phyloP scores from a whole-genome alignment of 768 basidiomycete species.

The Tricholoma hemisulphureum region DNA sequence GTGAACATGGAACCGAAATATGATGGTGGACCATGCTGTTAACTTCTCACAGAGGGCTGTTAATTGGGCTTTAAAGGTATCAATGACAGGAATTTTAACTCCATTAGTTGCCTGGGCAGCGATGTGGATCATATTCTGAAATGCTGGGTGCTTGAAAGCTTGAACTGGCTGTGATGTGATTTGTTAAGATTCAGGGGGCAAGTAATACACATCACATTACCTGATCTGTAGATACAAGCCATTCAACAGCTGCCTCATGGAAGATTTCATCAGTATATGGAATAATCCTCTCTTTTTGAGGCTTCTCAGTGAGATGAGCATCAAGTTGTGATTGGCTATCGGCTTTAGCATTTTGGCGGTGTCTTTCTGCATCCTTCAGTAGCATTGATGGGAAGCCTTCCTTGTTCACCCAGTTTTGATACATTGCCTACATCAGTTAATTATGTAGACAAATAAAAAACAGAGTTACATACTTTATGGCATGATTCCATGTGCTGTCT shows the following conservation, averaged over 20 bases:
- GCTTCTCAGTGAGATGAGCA: conserved; percentile 6
- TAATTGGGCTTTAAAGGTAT: conserved; percentile 9
- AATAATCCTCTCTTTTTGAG: conserved; percentile 14
- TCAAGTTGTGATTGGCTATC: conserved; percentile 1
- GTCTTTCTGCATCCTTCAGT: conserved; percentile 12
- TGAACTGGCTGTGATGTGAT: too few species aligned
- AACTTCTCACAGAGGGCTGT: background rate
- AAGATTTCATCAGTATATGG: conserved; percentile 24
- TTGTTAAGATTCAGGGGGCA: too few species aligned
- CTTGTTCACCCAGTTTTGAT: conserved; percentile 5
- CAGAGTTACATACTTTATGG: background rate
- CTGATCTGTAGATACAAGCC: too few species aligned
- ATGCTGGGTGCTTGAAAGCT: conserved; percentile 26
- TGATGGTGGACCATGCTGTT: conserved; percentile 5
- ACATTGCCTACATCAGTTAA: background rate
- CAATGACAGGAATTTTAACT: conserved; percentile 29
- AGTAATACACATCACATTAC: too few species aligned
- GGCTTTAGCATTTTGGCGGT: background rate
- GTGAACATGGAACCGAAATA: too few species aligned
- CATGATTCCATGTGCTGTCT: background rate
- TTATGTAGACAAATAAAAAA: too few species aligned
- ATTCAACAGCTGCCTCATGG: too few species aligned
- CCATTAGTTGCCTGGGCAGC: conserved; percentile 31
- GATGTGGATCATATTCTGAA: conserved; percentile 18
- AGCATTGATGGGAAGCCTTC: conserved; percentile 21